Conservation (phyloP, 352 stramenopile genomes). For the Aphanomyces stellatus region DNA sequence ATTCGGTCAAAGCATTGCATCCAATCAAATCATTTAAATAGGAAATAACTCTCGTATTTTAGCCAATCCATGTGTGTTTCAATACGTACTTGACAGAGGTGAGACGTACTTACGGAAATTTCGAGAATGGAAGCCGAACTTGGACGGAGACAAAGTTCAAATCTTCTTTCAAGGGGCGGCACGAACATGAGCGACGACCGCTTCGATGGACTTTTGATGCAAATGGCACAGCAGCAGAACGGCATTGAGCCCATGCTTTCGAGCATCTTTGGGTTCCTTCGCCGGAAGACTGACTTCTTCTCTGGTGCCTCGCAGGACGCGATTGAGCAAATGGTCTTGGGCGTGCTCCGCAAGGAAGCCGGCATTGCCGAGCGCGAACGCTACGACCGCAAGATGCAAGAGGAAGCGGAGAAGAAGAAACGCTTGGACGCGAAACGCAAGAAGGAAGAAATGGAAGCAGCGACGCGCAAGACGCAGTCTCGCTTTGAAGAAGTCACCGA, state of each 20-base stretch:
- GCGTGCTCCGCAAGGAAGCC: constrained; percentile 89
- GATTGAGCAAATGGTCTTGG: constrained; percentile 80
- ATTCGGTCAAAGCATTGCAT: too few species aligned
- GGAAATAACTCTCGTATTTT: constrained; percentile 5
- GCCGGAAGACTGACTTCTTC: constrained; percentile 99
- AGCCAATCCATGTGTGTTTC: constrained; percentile 22
- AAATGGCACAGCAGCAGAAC: constrained; percentile 93
- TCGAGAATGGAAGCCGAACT: constrained; percentile 10
- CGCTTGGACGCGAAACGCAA: constrained; percentile 34
- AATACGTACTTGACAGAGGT: too few species aligned
- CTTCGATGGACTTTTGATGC: constrained; percentile 95
- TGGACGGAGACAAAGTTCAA: neutral
- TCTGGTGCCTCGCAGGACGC: constrained; percentile 71
- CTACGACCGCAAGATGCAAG: constrained; percentile 60
- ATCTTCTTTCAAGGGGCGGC: constrained; percentile 15
- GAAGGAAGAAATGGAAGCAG: constrained; percentile 42
- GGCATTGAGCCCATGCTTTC: constrained; percentile 98
- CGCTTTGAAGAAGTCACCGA: constrained; percentile 81
- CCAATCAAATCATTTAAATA: constrained; percentile 4
- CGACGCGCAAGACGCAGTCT: constrained; percentile 32
- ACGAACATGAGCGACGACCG: constrained; percentile 34
- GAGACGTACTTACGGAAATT: neutral
- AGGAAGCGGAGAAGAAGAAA: constrained; percentile 54
- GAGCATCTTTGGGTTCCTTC: constrained; percentile 97
- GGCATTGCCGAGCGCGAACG: constrained; percentile 75